Base-by-base conservation (phyloP, 192 early-diverging fungal genomes). In the Ambispora gerdemannii region DNA sequence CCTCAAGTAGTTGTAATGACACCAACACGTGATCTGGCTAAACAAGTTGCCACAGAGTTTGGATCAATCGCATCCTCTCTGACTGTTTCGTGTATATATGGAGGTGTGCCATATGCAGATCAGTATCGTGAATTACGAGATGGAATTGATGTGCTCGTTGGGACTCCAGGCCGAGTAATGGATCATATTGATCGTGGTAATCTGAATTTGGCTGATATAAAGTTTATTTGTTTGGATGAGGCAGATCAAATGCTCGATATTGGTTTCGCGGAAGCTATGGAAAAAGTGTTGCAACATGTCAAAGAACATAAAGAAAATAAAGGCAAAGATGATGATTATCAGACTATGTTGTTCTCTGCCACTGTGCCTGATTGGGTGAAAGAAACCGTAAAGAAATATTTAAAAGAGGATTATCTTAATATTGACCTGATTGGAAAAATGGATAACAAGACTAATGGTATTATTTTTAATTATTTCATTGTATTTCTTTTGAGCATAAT, bases 21-120 rank as follows among this genome's bases (percentile, higher is more conserved):
- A 7, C 93, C 93, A 51, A 95, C 93, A 17, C 87, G 93, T 69
- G 93, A 95, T 82, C 84, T 95, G 55, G 93, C 93, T 13, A 89
- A 93, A 36, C 93, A 95, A 78, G 90, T 95, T 55, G 90, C 87
- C 67, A 89, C 92, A 34, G 93, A 94, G 56, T 92, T 84, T 55
- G 83, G 80, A 69, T 70, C 73, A 50, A 87, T 94, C 24, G 80
- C 85, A 4, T 84, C 84, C 22, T 83, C 81, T 75, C 79, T 95
- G 63, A 77, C 77, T 64, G 76, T 86, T 0, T 65, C 88, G 30
- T 88, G 90, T 58, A 87, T 96, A 22, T 97, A 97, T 76, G 96
- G 96, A 63, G 96, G 96, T 71, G 86, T 87, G 1, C 88, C 92
- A 27, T 93, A 95, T 76, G 85, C 87, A 62, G 89, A 90, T 50